Base-by-base conservation (phyloP, 2,329 filamentous ascomycete species). In the Trichoderma brevicompactum region DNA sequence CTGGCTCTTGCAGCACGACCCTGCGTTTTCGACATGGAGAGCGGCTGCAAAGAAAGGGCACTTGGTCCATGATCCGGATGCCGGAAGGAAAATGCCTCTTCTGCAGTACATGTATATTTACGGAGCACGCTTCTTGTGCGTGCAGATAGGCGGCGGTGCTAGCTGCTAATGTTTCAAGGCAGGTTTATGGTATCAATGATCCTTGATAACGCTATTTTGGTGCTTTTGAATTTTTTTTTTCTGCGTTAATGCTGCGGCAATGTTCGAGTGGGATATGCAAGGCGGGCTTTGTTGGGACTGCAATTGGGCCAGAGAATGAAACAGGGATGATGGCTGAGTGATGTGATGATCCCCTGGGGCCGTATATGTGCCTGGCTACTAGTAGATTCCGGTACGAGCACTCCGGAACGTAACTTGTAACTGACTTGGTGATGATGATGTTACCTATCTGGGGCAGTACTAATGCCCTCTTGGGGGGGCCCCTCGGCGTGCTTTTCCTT, bases 21-120 rank as follows among this genome's bases (percentile, higher is more conserved):
- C 46, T 61, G 46, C 36, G 38, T 49, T 40, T 28, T 28, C 23
- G n/a, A 41, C 44, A 41, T n/a, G 36, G 58, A 50, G 46, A 50
- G 46, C 15, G 7, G 23, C 34, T 38, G 34, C 19, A 32, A 8
- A 36, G 17, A 12, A 17, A 40, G 38, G 36, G 56, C 44, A 28
- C 23, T 28, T 28, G 23, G 23, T 28, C 23, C 23, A 28, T 28
- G 23, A 49, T 9, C 46, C 58, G 46, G 46, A 61, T 50, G 19
- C 46, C 58, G 44, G 58, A 41, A 61, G 54, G 40, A 59, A 50
- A 61, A 41, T 49, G 58, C 44, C 56, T 50, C 56, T 41, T 28
- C 34, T 49, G 56, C 44, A 60, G 36, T 40, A 5, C n/a, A 32
- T 53, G 15, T 17, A 10, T 36, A 36, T 32, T 15, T 50, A 38